phyloP scores from a whole-genome alignment of 2,329 filamentous ascomycete species.

The Hypoxylon sp. region DNA sequence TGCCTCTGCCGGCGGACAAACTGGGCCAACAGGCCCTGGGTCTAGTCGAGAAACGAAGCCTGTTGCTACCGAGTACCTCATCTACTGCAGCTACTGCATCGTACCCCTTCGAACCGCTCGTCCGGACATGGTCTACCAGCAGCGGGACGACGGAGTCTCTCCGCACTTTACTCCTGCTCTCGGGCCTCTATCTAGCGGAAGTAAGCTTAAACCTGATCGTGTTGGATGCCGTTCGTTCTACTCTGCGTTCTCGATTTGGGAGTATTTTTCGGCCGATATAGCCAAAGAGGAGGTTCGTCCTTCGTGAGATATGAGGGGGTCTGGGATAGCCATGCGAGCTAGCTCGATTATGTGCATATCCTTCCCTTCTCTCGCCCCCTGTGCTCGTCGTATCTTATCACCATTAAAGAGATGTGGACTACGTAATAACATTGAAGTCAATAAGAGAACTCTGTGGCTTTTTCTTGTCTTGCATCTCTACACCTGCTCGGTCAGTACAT shows the following conservation, averaged over 20 bases:
- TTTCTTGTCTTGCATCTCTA: not conserved
- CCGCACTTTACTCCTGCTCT: conserved; percentile 3
- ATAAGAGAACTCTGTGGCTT: not conserved
- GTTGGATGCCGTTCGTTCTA: not conserved
- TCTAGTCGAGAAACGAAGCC: too few relatives aligned
- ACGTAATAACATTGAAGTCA: too few relatives aligned
- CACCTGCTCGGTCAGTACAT: conserved; percentile 8
- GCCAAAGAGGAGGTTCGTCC: not conserved
- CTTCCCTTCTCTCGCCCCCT: not conserved
- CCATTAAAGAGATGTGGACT: not conserved
- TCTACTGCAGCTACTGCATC: too few relatives aligned
- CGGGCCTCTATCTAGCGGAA: not conserved
- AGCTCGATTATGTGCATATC: conserved; percentile 17
- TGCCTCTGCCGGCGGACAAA: too few relatives aligned
- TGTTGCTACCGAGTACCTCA: too few relatives aligned
- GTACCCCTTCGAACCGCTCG: conserved; percentile 18
- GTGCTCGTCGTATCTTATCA: conserved; percentile 18
- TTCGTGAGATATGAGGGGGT: conserved; percentile 23
- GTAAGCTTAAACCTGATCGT: not conserved
- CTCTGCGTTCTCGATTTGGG: not conserved
- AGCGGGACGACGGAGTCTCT: conserved; percentile 22
- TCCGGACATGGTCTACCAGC: conserved; percentile 25
- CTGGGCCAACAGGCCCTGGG: too few relatives aligned
- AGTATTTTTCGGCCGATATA: conserved; percentile 27
- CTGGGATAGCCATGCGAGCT: not conserved